Evolutionary conservation across 805 yeast genomes (phyloP).

Genomic region (Wickerhamomyces alni): DNA sequence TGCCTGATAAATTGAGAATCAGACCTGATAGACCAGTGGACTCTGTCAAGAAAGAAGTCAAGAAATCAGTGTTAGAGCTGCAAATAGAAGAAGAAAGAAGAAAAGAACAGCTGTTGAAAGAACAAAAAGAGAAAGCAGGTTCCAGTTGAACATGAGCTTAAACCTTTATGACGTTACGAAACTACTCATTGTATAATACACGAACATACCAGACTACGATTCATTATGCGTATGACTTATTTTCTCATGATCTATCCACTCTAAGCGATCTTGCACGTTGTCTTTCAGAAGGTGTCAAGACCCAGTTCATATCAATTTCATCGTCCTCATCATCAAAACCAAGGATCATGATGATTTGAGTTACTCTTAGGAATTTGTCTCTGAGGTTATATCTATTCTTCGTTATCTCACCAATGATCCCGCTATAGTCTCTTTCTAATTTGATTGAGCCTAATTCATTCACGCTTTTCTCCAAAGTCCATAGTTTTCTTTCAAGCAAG

Average conservation of each 20-base stretch:
- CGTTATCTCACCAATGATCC: constrained; percentile 68
- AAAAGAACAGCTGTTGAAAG: constrained; percentile 12
- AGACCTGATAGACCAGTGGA: constrained; percentile 26
- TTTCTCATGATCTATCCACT: constrained; percentile 30
- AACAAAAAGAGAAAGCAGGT: constrained; percentile 5
- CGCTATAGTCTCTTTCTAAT: constrained; percentile 74
- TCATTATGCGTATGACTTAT: no score
- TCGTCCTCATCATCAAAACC: constrained; percentile 74
- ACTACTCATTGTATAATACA: neutral
- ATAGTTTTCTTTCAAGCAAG: constrained; percentile 58
- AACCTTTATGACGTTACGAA: neutral
- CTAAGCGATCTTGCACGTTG: constrained; percentile 53
- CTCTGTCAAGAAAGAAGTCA: constrained; percentile 9
- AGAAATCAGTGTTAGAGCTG: constrained; percentile 19
- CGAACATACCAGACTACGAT: no score
- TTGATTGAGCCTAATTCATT: constrained; percentile 81
- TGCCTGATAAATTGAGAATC: constrained; percentile 34
- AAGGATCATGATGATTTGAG: constrained; percentile 76
- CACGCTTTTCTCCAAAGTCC: constrained; percentile 59
- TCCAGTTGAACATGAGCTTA: neutral
- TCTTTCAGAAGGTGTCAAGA: constrained; percentile 71
- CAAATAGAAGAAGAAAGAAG: constrained; percentile 22
- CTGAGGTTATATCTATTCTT: constrained; percentile 67
- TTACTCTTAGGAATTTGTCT: constrained; percentile 71
- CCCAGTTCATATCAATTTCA: constrained; percentile 57